Conservation (phyloP, 441 rosid genomes). For the Arabidopsis hybrid region DNA sequence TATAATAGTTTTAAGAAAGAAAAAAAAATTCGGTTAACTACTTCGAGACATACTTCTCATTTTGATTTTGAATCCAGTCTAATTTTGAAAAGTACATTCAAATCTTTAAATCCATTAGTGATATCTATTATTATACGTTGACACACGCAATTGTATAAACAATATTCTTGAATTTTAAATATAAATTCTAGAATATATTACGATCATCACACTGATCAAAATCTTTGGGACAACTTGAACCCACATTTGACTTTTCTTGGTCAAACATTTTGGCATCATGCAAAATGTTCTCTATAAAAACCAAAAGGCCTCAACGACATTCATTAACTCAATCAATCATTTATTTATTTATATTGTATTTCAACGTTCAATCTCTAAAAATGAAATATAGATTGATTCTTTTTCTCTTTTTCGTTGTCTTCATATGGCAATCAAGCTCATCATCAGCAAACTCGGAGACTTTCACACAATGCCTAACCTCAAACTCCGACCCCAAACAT, state of each 20-base stretch:
- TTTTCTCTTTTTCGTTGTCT: slow-evolving; percentile 13
- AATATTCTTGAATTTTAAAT: background rate
- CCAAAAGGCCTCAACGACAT: slow-evolving; percentile 22
- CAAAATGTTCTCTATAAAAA: slow-evolving; percentile 15
- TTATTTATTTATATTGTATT: background rate
- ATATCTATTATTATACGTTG: background rate
- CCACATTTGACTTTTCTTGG: slow-evolving; percentile 39
- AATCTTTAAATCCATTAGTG: background rate
- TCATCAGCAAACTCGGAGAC: slow-evolving; percentile 21
- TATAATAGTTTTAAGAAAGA: too few species aligned
- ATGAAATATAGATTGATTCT: slow-evolving; percentile 33
- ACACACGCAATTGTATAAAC: background rate
- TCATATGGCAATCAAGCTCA: slow-evolving; percentile 31
- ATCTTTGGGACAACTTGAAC: slow-evolving; percentile 23
- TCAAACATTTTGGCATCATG: slow-evolving; percentile 42
- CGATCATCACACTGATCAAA: slow-evolving; percentile 19
- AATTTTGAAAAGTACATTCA: background rate
- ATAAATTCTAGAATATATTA: slow-evolving; percentile 16
- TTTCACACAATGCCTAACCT: slow-evolving; percentile 45
- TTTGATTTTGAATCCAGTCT: background rate
- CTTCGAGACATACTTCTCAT: background rate
- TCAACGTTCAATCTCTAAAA: slow-evolving; percentile 23
- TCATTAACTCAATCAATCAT: background rate
- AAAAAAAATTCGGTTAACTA: too few species aligned
- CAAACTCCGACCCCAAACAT: slow-evolving; percentile 46